Percentiles rank a stretch among this genome's conserved stretches.
phyloP scores from a whole-genome alignment of 352 stramenopile genomes.

The Phytophthora capsici region DNA sequence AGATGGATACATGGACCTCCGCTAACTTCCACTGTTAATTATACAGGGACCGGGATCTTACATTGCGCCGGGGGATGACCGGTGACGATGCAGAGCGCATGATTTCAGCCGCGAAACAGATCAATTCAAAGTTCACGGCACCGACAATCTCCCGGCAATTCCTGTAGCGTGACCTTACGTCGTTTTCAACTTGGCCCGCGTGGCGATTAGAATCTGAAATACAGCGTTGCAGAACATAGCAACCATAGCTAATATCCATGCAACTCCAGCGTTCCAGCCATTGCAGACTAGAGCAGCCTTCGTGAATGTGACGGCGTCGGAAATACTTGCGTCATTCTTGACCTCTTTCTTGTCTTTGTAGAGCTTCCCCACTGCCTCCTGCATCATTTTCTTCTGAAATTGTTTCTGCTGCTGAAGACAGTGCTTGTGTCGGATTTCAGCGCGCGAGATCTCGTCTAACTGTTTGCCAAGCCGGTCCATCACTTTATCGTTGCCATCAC shows the following conservation, averaged over 20 bases:
- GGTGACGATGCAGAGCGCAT: constrained; percentile 72
- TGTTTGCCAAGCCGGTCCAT: constrained; percentile 53
- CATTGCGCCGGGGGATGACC: constrained; percentile 64
- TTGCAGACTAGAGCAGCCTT: constrained; percentile 16
- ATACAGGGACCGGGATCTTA: constrained; percentile 77
- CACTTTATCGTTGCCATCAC: constrained; percentile 11
- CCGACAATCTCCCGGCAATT: constrained; percentile 86
- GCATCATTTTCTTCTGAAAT: constrained; percentile 86
- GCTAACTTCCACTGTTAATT: constrained; percentile 1
- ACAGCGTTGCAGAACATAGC: constrained; percentile 23
- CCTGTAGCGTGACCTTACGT: constrained; percentile 46
- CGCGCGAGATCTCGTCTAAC: constrained; percentile 53
- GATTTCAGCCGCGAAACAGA: constrained; percentile 77
- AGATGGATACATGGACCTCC: neutral
- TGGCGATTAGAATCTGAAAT: constrained; percentile 20
- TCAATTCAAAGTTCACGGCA: constrained; percentile 88
- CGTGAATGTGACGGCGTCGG: constrained; percentile 10
- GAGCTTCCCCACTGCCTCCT: constrained; percentile 64
- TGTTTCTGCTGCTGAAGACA: constrained; percentile 44
- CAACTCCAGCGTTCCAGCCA: constrained; percentile 27
- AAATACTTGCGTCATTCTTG: neutral
- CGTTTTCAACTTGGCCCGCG: constrained; percentile 21
- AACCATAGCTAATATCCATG: constrained; percentile 23
- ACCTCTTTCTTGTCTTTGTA: constrained; percentile 75
- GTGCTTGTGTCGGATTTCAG: constrained; percentile 51